Base-by-base conservation (phyloP, 306 rosid species). In the Pterocarpus santalinus region DNA sequence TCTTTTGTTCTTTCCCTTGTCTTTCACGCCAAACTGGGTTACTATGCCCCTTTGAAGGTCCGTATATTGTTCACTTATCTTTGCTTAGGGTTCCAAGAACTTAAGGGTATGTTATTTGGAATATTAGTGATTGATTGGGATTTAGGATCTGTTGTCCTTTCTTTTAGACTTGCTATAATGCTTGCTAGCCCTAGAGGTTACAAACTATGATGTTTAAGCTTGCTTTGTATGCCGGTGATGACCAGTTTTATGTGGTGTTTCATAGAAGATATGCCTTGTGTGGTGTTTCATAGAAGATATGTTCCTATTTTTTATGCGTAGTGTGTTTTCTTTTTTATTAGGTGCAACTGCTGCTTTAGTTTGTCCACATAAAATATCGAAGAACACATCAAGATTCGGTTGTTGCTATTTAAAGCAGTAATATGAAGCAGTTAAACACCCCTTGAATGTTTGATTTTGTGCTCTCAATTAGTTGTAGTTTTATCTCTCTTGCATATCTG, bases 51-150 rank as follows among this genome's bases (percentile, higher is more conserved):
- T 43, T 43, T 43, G 2, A 38, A 38, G 4, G 41, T 4, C n/a
- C 63, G 2, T 17, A 5, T 3, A 6, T 56, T 13, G 41, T 36
- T 77, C 57, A 16, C 41, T 66, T 77, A 12, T 77, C 66, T n/a
- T 22, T 78, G n/a, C 11, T 33, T 47, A 17, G 77, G 78, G 72
- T 49, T 51, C 17, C 46, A 16, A 57, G 5, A 56, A 8, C 30
- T 1, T 3, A 44, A 32, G 32, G 39, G 8, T 2, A 0, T 44
- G 17, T 62, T 12, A 73, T 53, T 52, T 33, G 0, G 1, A n/a
- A 11, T 2, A 8, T 17, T 16, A 8, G 10, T 17, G 4, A 30
- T 2, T 32, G 61, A 1, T 69, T 47, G 28, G 44, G 60, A 7
- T 2, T 12, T 5, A 6, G 7, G 7, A 12, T 12, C 16, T 3